These are phyloP conservation scores for rapeseed (Brassica napus) DNA, from an alignment of 345 rosid genomes.

Conservation along the genomic window DNA sequence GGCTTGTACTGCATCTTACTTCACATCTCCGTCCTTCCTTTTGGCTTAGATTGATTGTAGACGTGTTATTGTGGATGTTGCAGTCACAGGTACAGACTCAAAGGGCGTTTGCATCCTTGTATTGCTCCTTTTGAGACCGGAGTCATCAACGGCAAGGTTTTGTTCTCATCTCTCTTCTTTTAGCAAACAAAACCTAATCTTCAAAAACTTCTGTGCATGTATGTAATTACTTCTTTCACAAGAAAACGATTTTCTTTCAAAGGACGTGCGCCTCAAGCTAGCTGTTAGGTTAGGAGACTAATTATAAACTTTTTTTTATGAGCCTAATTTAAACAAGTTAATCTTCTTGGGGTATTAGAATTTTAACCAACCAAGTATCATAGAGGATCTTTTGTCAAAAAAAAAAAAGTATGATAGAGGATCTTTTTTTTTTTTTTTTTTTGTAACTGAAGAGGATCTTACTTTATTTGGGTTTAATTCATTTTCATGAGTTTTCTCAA, in stretches of 20 bases:
- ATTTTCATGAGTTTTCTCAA: neutral
- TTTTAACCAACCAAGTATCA: neutral
- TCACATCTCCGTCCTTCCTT: too few species aligned
- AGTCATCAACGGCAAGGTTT: conserved; percentile 75
- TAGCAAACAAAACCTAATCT: neutral
- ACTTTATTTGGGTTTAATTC: neutral
- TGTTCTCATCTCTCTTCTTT: neutral
- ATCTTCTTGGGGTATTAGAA: neutral
- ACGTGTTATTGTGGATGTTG: too few species aligned
- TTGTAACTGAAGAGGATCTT: too few species aligned
- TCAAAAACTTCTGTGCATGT: neutral
- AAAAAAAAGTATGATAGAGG: too few species aligned
- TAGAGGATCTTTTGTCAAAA: too few species aligned
- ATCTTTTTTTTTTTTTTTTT: too few species aligned
- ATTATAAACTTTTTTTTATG: too few species aligned
- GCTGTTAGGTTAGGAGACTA: neutral
- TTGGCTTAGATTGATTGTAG: too few species aligned
- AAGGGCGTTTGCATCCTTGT: too few species aligned
- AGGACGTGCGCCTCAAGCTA: neutral
- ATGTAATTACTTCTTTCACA: neutral
- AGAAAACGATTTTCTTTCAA: neutral
- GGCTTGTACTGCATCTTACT: too few species aligned
- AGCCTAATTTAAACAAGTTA: neutral
- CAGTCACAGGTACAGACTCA: too few species aligned
- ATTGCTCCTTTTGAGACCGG: too few species aligned